These are phyloP conservation scores for Barbarea vulgaris DNA, from an alignment of 345 rosid genomes.

Conservation along the genomic window DNA sequence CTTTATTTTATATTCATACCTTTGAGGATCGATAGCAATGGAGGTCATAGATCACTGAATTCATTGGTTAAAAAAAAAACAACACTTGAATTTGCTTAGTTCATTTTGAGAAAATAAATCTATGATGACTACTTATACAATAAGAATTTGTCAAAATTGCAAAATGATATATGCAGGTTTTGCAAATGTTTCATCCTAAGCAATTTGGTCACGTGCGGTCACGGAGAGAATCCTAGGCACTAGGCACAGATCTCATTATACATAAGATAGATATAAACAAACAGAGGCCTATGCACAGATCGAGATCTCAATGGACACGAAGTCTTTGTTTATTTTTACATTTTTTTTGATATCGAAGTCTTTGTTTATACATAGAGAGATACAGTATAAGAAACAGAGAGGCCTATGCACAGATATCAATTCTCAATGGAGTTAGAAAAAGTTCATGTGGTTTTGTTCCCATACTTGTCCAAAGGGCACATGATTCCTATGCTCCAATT, in stretches of 20 bases:
- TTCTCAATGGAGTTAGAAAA: constrained; percentile 9
- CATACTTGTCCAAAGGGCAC: constrained; percentile 15
- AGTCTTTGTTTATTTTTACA: not conserved
- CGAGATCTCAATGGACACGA: not conserved
- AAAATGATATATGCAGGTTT: not conserved
- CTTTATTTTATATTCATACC: not conserved
- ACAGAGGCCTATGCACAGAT: not conserved
- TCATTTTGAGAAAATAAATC: no score
- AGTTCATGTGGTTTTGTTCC: constrained; percentile 14
- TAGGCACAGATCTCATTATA: constrained; percentile 10
- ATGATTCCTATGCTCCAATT: constrained; percentile 14
- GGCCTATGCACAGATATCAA: not conserved
- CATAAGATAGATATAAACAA: not conserved
- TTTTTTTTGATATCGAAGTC: not conserved
- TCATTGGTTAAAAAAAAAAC: not conserved
- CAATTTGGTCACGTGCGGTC: not conserved
- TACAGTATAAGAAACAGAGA: not conserved
- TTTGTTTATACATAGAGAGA: not conserved
- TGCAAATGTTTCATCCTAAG: not conserved
- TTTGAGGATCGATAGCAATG: constrained; percentile 3
- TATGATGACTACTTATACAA: not conserved
- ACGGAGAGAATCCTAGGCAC: not conserved
- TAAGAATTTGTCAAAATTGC: not conserved
- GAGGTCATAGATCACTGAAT: not conserved
- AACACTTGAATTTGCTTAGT: not conserved